Percentiles rank a stretch among this genome's conserved stretches.
These are phyloP conservation scores for Inga laurina DNA, from an alignment of 306 rosid species.

Conservation along the genomic window DNA sequence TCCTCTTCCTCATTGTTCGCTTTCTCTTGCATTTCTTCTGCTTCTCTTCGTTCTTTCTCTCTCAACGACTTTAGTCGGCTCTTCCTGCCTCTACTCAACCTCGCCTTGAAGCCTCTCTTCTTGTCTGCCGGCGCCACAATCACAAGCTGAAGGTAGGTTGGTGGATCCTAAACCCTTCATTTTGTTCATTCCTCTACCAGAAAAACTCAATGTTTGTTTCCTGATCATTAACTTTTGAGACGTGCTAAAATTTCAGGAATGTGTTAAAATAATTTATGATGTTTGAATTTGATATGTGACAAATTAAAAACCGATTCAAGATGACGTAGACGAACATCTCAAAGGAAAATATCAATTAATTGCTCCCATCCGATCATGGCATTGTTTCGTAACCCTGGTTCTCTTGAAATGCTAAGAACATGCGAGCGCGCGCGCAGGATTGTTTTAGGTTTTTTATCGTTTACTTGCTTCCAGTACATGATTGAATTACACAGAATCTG, in stretches of 20 bases:
- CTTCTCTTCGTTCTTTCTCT: background rate
- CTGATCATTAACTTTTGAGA: background rate
- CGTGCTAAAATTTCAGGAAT: background rate
- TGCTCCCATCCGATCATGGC: background rate
- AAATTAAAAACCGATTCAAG: background rate
- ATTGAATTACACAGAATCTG: background rate
- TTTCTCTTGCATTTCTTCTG: conserved; percentile 35
- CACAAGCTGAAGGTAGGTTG: conserved; percentile 40
- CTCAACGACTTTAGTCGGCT: background rate
- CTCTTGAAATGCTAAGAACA: background rate
- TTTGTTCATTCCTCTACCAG: background rate
- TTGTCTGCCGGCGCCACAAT: conserved; percentile 16
- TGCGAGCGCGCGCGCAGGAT: background rate
- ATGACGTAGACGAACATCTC: background rate
- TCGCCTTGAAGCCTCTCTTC: conserved; percentile 28
- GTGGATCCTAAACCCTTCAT: background rate
- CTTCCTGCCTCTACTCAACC: conserved; percentile 11
- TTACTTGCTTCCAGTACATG: background rate
- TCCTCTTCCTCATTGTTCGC: conserved; percentile 41
- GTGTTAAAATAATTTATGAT: background rate
- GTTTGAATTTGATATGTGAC: background rate
- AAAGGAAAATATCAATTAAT: background rate
- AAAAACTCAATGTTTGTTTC: background rate
- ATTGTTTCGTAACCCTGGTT: background rate
- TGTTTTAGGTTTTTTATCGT: background rate